Evolutionary conservation across 768 basidiomycete species (phyloP).

Genomic region (Leccinum rimulosum): DNA sequence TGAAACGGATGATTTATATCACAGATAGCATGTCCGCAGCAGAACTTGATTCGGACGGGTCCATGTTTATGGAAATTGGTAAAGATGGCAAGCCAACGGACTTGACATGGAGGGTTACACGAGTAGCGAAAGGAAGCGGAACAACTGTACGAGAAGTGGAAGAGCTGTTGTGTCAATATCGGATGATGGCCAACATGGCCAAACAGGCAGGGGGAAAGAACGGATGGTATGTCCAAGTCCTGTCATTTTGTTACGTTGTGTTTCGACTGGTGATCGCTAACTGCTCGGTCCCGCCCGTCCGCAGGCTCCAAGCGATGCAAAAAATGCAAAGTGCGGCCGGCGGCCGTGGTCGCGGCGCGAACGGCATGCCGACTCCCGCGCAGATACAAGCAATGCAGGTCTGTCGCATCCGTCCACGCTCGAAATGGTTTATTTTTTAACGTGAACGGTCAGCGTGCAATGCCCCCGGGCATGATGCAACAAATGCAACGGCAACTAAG

Average conservation of each 20-base stretch:
- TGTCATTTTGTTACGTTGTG: background rate
- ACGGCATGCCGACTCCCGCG: slow-evolving; percentile 87
- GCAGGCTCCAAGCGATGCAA: slow-evolving; percentile 81
- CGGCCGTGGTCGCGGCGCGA: slow-evolving; percentile 81
- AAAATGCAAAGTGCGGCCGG: slow-evolving; percentile 89
- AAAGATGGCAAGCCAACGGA: slow-evolving; percentile 82
- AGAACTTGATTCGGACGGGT: slow-evolving; percentile 95
- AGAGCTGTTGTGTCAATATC: slow-evolving; percentile 92
- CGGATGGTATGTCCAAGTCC: slow-evolving; percentile 60
- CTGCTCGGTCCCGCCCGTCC: background rate
- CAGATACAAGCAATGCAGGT: slow-evolving; percentile 96
- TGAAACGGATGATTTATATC: slow-evolving; percentile 99
- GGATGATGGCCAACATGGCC: slow-evolving; percentile 99
- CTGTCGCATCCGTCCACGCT: slow-evolving; percentile 23
- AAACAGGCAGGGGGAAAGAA: slow-evolving; percentile 98
- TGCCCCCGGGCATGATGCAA: slow-evolving; percentile 94
- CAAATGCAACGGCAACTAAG: slow-evolving; percentile 85
- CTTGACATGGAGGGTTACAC: slow-evolving; percentile 86
- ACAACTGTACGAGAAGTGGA: slow-evolving; percentile 98
- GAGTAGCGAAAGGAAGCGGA: slow-evolving; percentile 91
- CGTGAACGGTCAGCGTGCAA: slow-evolving; percentile 58
- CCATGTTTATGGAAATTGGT: slow-evolving; percentile 80
- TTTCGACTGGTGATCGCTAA: slow-evolving; percentile 6
- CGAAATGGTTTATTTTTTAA: slow-evolving; percentile 5
- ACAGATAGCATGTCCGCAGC: slow-evolving; percentile 94